Percentiles rank a stretch among this genome's conserved stretches.
Evolutionary conservation across 2,329 filamentous ascomycete genomes (phyloP).

Genomic region (Zopfia rhizophila): DNA sequence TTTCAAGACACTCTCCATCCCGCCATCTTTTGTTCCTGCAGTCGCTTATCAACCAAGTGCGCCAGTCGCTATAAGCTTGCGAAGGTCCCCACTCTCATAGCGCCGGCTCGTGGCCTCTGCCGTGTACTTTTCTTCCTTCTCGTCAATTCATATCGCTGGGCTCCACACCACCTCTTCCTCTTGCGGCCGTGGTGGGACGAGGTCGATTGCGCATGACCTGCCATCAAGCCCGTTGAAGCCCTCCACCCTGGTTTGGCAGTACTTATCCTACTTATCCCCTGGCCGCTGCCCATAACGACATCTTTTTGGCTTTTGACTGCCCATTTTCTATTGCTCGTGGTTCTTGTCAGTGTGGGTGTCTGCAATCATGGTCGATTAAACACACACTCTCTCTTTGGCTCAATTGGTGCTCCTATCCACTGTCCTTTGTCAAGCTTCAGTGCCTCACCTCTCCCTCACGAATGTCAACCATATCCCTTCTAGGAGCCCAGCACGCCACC

Average conservation of each 20-base stretch:
- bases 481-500: too few species aligned
- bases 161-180: slow-evolving; percentile 40
- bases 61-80: slow-evolving; percentile 35
- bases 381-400: slow-evolving; percentile 27
- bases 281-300: too few species aligned
- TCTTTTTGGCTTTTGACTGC: too few species aligned
- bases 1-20: slow-evolving; percentile 34
- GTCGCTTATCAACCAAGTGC: slow-evolving; percentile 14
- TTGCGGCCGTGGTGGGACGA: slow-evolving; percentile 41
- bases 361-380: slow-evolving; percentile 40
- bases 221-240: slow-evolving; percentile 34
- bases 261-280: too few species aligned
- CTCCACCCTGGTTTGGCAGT: slow-evolving; percentile 39
- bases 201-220: slow-evolving; percentile 45
- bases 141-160: slow-evolving; percentile 33
- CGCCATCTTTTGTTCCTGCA: slow-evolving; percentile 34
- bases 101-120: slow-evolving; percentile 36
- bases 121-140: slow-evolving; percentile 38
- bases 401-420: slow-evolving; percentile 24
- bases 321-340: not conserved
- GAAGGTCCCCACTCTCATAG: slow-evolving; percentile 17
- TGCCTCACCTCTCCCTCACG: too few species aligned
- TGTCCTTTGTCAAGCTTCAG: too few species aligned
- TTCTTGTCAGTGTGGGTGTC: slow-evolving; percentile 18
- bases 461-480: too few species aligned